Percentiles rank a stretch among this genome's conserved stretches.
These are phyloP conservation scores for Populus tomentosa DNA, from an alignment of 441 rosid genomes.

Conservation along the genomic window DNA sequence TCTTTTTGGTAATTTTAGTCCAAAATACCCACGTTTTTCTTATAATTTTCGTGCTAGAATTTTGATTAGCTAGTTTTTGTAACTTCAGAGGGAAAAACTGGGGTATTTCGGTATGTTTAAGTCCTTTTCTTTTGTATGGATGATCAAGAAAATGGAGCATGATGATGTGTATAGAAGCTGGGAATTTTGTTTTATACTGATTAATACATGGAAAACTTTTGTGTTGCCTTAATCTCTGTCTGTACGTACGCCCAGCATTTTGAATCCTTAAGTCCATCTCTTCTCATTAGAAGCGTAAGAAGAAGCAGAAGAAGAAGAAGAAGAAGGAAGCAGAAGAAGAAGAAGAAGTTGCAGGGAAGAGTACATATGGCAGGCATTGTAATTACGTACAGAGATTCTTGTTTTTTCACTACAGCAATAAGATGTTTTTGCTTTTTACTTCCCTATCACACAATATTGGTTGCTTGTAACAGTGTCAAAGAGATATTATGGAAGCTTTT, in stretches of 20 bases:
- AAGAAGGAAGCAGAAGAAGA: constrained; percentile 4
- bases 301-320: constrained; percentile 3
- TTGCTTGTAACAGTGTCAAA: neutral
- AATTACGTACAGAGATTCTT: constrained; percentile 15
- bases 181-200: constrained; percentile 14
- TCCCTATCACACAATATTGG: neutral
- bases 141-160: constrained; percentile 14
- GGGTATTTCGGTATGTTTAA: constrained; percentile 49
- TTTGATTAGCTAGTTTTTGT: neutral
- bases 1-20: constrained; percentile 21
- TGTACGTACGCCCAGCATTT: neutral
- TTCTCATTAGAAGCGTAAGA: neutral
- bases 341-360: neutral
- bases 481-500: neutral
- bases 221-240: neutral
- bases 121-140: constrained; percentile 1
- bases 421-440: neutral
- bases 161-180: constrained; percentile 26
- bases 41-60: constrained; percentile 17
- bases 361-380: neutral
- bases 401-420: constrained; percentile 3
- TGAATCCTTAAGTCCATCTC: neutral
- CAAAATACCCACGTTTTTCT: constrained; percentile 76
- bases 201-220: neutral
- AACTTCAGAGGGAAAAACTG: constrained; percentile 38